Evolutionary conservation across 2,329 filamentous ascomycete species (phyloP).

Genomic region (Sporothrix inflata): DNA sequence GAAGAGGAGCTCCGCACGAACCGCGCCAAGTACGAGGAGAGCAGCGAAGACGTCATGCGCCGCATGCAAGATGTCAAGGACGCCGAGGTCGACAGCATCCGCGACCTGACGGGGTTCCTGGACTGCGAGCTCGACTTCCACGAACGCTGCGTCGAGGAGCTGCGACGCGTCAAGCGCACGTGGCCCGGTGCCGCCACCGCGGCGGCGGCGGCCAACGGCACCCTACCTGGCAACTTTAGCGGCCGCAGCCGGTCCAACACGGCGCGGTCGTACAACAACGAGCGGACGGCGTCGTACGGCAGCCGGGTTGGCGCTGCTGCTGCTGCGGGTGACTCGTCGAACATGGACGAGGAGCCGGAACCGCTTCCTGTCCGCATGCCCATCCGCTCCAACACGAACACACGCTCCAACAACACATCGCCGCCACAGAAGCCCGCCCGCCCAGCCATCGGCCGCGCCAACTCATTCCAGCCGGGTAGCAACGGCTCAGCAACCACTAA

Average conservation of each 20-base stretch:
- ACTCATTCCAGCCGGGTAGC: slow-evolving; percentile 45
- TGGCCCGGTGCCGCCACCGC: slow-evolving; percentile 44
- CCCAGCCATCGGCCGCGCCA: slow-evolving; percentile 45
- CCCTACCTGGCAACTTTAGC: slow-evolving; percentile 29
- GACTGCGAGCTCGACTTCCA: slow-evolving; percentile 91
- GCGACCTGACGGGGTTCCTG: slow-evolving; percentile 78
- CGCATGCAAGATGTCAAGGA: slow-evolving; percentile 98
- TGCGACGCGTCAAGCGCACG: slow-evolving; percentile 58
- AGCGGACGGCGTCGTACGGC: slow-evolving; percentile 36
- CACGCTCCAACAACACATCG: slow-evolving; percentile 34
- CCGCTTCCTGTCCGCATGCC: slow-evolving; percentile 49
- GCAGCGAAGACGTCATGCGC: slow-evolving; percentile 85
- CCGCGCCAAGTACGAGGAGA: slow-evolving; percentile 96
- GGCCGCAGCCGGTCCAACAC: slow-evolving; percentile 54
- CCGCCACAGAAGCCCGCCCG: slow-evolving; percentile 43
- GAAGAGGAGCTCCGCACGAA: slow-evolving; percentile 90
- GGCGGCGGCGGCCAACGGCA: slow-evolving; percentile 27
- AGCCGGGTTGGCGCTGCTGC: slow-evolving; percentile 42
- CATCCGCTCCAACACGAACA: slow-evolving; percentile 45
- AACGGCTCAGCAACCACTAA: neutral
- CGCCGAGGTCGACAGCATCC: slow-evolving; percentile 79
- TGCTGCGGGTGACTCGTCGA: slow-evolving; percentile 36
- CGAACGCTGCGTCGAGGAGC: slow-evolving; percentile 84
- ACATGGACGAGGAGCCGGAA: slow-evolving; percentile 42
- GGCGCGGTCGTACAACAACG: slow-evolving; percentile 48